A percentile compares a stretch with the other conserved stretches of the same genome.
Conservation (phyloP, 1,284 basidiomycete genomes). For the Sanghuangporus weigelae region DNA sequence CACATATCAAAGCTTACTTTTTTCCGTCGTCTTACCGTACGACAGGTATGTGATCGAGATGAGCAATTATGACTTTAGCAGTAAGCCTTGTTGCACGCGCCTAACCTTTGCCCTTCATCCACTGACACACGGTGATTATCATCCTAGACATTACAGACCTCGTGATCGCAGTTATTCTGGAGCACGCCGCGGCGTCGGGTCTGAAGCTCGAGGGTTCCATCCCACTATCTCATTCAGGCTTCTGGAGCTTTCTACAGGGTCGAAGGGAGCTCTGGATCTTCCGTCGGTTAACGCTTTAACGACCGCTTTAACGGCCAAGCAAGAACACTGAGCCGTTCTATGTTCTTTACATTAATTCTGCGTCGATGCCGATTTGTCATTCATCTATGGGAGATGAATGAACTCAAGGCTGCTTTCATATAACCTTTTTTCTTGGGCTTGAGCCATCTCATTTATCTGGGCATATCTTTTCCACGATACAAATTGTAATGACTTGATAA, state of each 20-base stretch:
- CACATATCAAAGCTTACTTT: neutral
- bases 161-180: slow-evolving; percentile 38
- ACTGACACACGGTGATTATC: neutral
- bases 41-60: slow-evolving; percentile 11
- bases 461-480: neutral
- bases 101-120: slow-evolving; percentile 23
- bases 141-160: slow-evolving; percentile 27
- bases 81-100: neutral
- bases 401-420: neutral
- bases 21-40: neutral
- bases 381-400: neutral
- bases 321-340: neutral
- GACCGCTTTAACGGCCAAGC: neutral
- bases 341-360: neutral
- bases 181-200: slow-evolving; percentile 35
- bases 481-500: neutral
- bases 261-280: slow-evolving; percentile 49
- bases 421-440: neutral
- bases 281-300: slow-evolving; percentile 21
- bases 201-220: slow-evolving; percentile 45
- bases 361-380: neutral
- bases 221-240: slow-evolving; percentile 35
- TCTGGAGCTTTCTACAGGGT: slow-evolving; percentile 34
- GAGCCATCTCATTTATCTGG: neutral
- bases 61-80: slow-evolving; percentile 10